Evolutionary conservation across 1,284 basidiomycete genomes (phyloP).

Genomic region (Paramarasmius palmivorus): DNA sequence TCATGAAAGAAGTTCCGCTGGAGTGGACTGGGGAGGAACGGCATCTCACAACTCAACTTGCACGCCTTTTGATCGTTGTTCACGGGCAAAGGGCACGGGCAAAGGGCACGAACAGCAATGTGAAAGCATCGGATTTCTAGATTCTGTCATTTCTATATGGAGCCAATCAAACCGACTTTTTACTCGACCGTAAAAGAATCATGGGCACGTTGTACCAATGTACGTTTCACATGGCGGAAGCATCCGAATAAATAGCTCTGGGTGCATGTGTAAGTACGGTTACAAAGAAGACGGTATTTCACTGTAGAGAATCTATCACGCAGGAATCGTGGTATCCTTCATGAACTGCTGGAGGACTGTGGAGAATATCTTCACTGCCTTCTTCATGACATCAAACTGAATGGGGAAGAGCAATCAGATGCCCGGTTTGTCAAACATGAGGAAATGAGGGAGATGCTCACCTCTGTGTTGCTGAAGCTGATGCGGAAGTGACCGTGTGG

Average conservation of each 20-base stretch:
- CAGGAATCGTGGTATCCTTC: conserved; percentile 8
- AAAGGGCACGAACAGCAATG: conserved; percentile 10
- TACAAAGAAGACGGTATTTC: too few relatives aligned
- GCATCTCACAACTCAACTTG: not conserved
- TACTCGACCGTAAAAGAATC: not conserved
- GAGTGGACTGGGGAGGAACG: not conserved
- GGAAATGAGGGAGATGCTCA: conserved; percentile 31
- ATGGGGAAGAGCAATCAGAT: not conserved
- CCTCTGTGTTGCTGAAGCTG: conserved; percentile 59
- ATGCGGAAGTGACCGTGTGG: conserved; percentile 61
- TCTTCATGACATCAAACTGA: conserved; percentile 43
- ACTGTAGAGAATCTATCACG: not conserved
- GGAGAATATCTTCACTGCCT: conserved; percentile 46
- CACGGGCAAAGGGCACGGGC: conserved; percentile 16
- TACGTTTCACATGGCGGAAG: not conserved
- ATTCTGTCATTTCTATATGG: conserved; percentile 1
- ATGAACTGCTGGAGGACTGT: conserved; percentile 35
- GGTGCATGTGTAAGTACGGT: not conserved
- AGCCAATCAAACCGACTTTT: not conserved
- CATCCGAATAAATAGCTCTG: too few relatives aligned
- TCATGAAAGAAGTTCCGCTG: too few relatives aligned
- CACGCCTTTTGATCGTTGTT: not conserved
- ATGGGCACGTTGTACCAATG: not conserved
- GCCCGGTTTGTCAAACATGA: not conserved
- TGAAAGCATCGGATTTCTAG: conserved; percentile 5